These are phyloP conservation scores for Phanerochaete carnosa DNA, from an alignment of 768 basidiomycete genomes.

Conservation along the genomic window DNA sequence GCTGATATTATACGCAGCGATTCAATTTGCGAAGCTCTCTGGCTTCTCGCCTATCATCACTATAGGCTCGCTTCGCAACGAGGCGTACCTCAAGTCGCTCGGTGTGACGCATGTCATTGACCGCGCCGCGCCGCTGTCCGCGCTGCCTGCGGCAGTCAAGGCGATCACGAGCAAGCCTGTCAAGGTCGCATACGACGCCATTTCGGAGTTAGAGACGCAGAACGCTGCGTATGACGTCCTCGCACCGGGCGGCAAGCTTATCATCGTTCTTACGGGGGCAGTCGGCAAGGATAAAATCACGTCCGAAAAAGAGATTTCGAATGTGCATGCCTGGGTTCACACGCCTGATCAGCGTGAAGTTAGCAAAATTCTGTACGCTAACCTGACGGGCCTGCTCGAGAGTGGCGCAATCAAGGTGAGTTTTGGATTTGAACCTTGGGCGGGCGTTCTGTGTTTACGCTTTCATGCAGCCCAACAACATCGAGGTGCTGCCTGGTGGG, in stretches of 20 bases:
- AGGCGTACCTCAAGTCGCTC: slow-evolving; percentile 21
- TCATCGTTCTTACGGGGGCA: slow-evolving; percentile 4
- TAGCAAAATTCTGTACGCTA: slow-evolving; percentile 17
- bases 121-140: slow-evolving; percentile 9
- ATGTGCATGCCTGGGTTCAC: slow-evolving; percentile 15
- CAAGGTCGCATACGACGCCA: slow-evolving; percentile 21
- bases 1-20: slow-evolving; percentile 4
- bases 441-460: slow-evolving; percentile 17
- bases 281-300: slow-evolving; percentile 11
- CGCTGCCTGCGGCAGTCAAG: slow-evolving; percentile 6
- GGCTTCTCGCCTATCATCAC: slow-evolving; percentile 20
- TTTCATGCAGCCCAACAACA: slow-evolving; percentile 15
- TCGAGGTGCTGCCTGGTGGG: slow-evolving; percentile 24
- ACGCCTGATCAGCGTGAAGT: slow-evolving; percentile 5
- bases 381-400: slow-evolving; percentile 19
- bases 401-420: slow-evolving; percentile 22
- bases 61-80: slow-evolving; percentile 25
- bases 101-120: slow-evolving; percentile 27
- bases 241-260: slow-evolving; percentile 19
- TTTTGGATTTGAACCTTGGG: slow-evolving; percentile 6
- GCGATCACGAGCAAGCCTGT: slow-evolving; percentile 18
- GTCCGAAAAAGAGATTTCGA: slow-evolving; percentile 14
- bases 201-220: slow-evolving; percentile 18
- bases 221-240: slow-evolving; percentile 19
- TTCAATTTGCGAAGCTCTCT: slow-evolving; percentile 8